Base-by-base conservation (phyloP, 2,329 filamentous ascomycete genomes). In the Sporothrix inflata region DNA sequence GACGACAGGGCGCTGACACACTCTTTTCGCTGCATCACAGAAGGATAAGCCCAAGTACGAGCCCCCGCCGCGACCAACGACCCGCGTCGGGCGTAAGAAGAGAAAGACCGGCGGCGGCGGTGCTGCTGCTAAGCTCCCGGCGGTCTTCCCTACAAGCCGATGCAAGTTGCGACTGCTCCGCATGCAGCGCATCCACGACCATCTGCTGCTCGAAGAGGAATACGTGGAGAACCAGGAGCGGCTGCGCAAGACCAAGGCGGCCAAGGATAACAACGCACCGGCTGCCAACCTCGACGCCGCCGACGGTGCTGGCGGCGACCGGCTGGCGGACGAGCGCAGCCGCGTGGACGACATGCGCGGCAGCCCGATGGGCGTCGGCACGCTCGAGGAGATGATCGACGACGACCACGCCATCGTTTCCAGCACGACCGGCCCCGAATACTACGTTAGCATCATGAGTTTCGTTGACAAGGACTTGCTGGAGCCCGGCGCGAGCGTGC, bases 1-100 rank as follows among this genome's bases (percentile, higher is more conserved):
- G 30, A 55, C 53, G 60, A 45, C 60, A 65, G 38, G 60, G 38
- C 2, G 66, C 71, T 70, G 71, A 72, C 66, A 42, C 11, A 45
- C 8, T 14, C 69, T 47, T 61, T 21, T 38, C 12, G 5, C 16
- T 16, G 14, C 30, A 14, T n/a, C 74, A 77, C 79, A 97, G 95
- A 98, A 99, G 89, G 95, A 99, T 75, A 99, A 99, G 91, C 96
- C 96, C 81, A 98, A 97, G 92, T 99, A 99, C 87, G 96, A 99
- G 84, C 96, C 96, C 76, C 96, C 96, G 77, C 96, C 96, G 83
- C 92, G 95, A 79, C 96, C 96, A 75, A 99, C 96, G 75, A 98
- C 96, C 76, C 93, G 96, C 81, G 92, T 99, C 81, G 96, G 96
- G 74, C 93, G 95, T 80, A 98, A 97, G 92, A 99, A 99, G 92